Base-by-base conservation (phyloP, 768 basidiomycete species). In the Asterophora parasitica region DNA sequence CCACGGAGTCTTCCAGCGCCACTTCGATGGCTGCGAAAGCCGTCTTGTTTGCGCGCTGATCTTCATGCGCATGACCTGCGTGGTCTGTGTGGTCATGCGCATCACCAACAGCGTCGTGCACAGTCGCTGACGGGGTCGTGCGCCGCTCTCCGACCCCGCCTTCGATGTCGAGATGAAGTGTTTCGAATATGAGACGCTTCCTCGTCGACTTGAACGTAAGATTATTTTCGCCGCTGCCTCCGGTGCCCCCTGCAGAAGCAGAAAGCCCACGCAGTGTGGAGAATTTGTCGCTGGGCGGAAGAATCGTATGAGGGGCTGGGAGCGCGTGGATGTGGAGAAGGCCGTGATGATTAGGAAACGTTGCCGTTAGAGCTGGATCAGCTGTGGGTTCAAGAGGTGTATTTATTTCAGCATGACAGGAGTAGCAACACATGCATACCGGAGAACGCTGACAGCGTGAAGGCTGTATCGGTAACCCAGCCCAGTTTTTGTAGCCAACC, bases 151-250 rank as follows among this genome's bases (percentile, higher is more conserved):
- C 73, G 20, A 91, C 80, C 12, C 92, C 88, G n/a, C 92, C 86
- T 63, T 93, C 88, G 31, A 89, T 71, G 61, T 88, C 85, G 19
- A 95, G 71, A 65, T 95, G 92, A 49, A 97, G 70, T 19, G 92
- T 97, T 70, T 97, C 95, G 56, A 98, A 80, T 16, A 94, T 70
- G 48, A 97, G 74, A 42, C 92, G 72, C 61, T 88, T 92, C 57
- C 94, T 74, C 58, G 85, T 96, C 59, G 90, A 88, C 62, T 85
- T 88, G 76, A 98, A 99, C 10, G 88, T 92, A 7, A 99, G 75
- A 58, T 98, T 97, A 67, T 98, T 98, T 64, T 97, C 94, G 7
- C 93, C 88, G n/a, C 82, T 81, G 0, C 83, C 85, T 6, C 77
- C 76, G 10, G 68, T 69, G 2, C 69, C 68, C 30, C 62, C 67